A percentile compares a stretch with the other conserved stretches of the same genome.
Evolutionary conservation across 805 yeast genomes (phyloP).

Genomic region (Sugiyamaella chiloensis): DNA sequence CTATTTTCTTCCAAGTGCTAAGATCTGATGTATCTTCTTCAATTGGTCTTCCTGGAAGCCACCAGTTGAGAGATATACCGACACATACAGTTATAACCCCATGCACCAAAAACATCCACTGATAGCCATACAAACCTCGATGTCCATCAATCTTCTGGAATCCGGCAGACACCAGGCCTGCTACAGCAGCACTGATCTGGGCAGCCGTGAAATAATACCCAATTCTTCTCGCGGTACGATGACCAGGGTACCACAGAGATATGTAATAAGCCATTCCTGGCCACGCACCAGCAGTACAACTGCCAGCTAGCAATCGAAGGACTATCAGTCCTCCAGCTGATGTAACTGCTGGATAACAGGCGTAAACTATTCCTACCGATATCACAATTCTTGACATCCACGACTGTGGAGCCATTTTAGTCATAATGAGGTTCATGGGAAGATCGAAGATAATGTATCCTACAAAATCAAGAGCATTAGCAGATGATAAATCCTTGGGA

Average conservation of each 20-base stretch:
- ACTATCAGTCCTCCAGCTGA: constrained; percentile 63
- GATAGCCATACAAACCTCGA: constrained; percentile 75
- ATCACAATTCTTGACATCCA: constrained; percentile 80
- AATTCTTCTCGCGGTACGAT: constrained; percentile 70
- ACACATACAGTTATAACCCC: constrained; percentile 64
- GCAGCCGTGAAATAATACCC: constrained; percentile 93
- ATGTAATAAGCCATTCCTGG: constrained; percentile 85
- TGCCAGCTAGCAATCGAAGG: constrained; percentile 65
- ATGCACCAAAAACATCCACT: constrained; percentile 78
- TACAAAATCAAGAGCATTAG: constrained; percentile 77
- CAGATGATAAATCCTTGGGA: constrained; percentile 61
- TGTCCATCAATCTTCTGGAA: constrained; percentile 77
- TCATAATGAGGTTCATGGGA: constrained; percentile 85
- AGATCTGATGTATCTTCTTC: background rate
- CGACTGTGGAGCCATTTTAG: constrained; percentile 75
- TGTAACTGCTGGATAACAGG: constrained; percentile 65
- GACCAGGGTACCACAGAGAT: constrained; percentile 80
- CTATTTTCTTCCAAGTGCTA: background rate
- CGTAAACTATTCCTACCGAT: constrained; percentile 71
- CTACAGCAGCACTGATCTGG: constrained; percentile 84
- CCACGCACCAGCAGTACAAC: constrained; percentile 86
- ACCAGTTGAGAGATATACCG: constrained; percentile 67
- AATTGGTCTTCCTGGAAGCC: constrained; percentile 85
- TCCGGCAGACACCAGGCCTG: constrained; percentile 84
- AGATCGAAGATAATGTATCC: constrained; percentile 82